Evolutionary conservation across 2,329 filamentous ascomycete genomes (phyloP).

Genomic region (Sordariomycetes sp.): DNA sequence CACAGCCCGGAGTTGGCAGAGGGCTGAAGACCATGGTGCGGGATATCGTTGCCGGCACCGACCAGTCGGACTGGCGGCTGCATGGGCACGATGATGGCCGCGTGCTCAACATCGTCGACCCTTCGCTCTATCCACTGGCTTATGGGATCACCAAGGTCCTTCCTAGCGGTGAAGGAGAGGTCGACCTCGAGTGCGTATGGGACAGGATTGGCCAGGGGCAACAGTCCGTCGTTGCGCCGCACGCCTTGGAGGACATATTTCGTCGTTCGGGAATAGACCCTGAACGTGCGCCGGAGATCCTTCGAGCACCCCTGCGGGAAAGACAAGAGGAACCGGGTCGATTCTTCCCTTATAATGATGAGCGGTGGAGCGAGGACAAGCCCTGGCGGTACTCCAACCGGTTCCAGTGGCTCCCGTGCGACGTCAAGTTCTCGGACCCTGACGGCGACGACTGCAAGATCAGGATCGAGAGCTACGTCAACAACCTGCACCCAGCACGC

Average conservation of each 20-base stretch:
- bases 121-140: neutral
- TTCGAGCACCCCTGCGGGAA: no score
- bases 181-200: neutral
- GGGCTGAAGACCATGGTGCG: neutral
- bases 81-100: neutral
- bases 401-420: conserved; percentile 11
- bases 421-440: conserved; percentile 6
- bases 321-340: no score
- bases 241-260: neutral
- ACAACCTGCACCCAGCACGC: conserved; percentile 35
- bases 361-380: neutral
- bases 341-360: neutral
- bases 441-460: conserved; percentile 15
- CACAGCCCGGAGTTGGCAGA: neutral
- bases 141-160: neutral
- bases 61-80: neutral
- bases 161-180: neutral
- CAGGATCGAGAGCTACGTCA: conserved; percentile 38
- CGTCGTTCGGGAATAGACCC: no score
- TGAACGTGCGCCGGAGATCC: no score
- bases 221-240: neutral
- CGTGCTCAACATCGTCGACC: neutral
- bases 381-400: conserved; percentile 2
- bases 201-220: neutral
- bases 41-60: neutral